Evolutionary conservation across 169 alveolate genomes (phyloP), one percentile per base, ranked within the genome.

Genomic region (Plasmodium fragile): DNA sequence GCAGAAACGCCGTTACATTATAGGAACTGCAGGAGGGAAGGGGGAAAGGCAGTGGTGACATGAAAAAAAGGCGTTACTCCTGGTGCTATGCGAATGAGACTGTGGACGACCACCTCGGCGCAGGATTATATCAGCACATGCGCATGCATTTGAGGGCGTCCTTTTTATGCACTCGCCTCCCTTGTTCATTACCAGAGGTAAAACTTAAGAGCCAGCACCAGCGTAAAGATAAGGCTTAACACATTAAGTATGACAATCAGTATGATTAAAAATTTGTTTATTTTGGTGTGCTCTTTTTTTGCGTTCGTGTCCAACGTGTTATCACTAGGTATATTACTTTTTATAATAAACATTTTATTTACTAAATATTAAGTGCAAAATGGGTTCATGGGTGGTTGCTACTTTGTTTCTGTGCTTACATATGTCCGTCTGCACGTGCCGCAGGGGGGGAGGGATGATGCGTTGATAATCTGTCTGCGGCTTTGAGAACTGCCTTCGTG

Each of bases 271-370:
- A 87, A 75, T 77, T 75, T 87, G 52, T 77, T 87, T 77, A 87
- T 87, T 77, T 75, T 55, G 32, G 4, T 78, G 71, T 87, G 93
- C 82, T 87, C 93, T 77, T 77, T 87, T 65, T 87, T 87, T 87
- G 81, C 82, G 78, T 69, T 59, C 83, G 53, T 28, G 22, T 87
- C 93, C 93, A 87, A 65, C 52, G 89, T 77, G 81, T 77, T 87
- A 71, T 87, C 93, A 77, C 53, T 77, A 52, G 1, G 72, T 87
- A 87, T 22, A 69, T 72, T 87, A 87, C 93, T 87, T 78, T 87
- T 87, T 87, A 87, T 65, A 79, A 87, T 87, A 87, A 87, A 87
- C 93, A 87, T 87, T 78, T 87, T 87, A 77, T 65, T 71, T 65
- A 83, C 55, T 8, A 72, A 83, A 45, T 28, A 10, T 72, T 41